Evolutionary conservation across 2,329 filamentous ascomycete species (phyloP).

Genomic region (Cladophialophora chaetospira): DNA sequence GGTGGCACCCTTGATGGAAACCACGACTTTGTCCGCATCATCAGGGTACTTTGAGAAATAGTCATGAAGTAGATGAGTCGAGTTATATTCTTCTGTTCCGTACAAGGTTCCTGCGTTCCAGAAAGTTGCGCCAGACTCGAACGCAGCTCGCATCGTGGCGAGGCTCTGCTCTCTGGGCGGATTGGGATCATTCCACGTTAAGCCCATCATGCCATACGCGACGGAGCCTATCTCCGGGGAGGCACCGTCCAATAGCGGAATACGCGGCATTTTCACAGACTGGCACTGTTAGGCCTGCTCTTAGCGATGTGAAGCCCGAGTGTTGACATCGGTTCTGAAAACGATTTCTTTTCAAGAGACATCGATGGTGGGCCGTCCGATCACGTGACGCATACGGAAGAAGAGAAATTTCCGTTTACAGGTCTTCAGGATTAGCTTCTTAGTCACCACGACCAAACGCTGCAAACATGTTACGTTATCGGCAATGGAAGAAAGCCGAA

Average conservation of each 20-base stretch:
- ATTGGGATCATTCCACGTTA: neutral
- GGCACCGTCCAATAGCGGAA: neutral
- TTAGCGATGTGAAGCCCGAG: no score
- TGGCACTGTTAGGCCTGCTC: no score
- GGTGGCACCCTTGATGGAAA: constrained; percentile 62
- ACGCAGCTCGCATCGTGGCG: constrained; percentile 57
- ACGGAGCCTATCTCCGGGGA: neutral
- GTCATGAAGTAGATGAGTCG: constrained; percentile 58
- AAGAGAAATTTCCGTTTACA: no score
- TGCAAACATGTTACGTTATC: no score
- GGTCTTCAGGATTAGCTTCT: no score
- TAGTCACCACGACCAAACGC: no score
- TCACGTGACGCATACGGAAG: no score
- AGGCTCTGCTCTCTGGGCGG: constrained; percentile 39
- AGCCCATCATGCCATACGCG: neutral
- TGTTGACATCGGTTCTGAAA: no score
- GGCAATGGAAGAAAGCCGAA: no score
- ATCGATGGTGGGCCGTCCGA: no score
- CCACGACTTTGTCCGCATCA: constrained; percentile 61
- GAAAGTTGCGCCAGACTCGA: constrained; percentile 50
- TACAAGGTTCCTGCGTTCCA: constrained; percentile 70
- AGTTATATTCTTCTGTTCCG: constrained; percentile 59
- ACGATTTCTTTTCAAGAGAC: no score
- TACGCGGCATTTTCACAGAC: neutral
- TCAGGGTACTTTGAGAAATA: constrained; percentile 67